Evolutionary conservation across 2,329 filamentous ascomycete genomes (phyloP), one percentile per base, ranked within the genome.

Genomic region (Byssochlamys sp.): DNA sequence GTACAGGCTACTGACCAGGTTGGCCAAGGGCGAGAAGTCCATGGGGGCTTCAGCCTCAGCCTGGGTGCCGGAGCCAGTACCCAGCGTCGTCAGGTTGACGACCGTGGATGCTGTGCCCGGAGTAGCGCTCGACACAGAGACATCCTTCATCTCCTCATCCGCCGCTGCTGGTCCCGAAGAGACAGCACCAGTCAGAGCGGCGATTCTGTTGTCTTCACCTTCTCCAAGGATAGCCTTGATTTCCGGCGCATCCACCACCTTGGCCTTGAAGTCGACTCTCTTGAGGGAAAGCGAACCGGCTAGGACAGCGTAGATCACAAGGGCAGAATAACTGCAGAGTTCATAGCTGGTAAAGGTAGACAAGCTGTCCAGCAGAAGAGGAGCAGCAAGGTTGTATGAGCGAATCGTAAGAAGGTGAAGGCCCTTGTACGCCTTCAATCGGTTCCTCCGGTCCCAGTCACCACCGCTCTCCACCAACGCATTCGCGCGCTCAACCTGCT

Each of bases 311-410:
- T 97, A 99, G 58, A 96, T 86, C 55, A 99, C 94, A 26, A 99
- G 84, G 60, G 85, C 88, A 59, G 91, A 96, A 80, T 99, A 99
- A 64, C 88, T 92, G 85, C 94, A 99, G 54, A 99, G 85, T 76
- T 99, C 94, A 78, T 96, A 96, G 73, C 91, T 96, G 61, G 94
- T 99, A 75, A 99, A 99, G 25, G 94, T 99, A 28, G 92, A 96
- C 64, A 99, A 82, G 70, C 90, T 96, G 80, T 99, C 94, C 69
- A 99, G 90, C 54, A 99, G 87, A 10, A 96, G 84, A 48, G 94
- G 92, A 1, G 94, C 94, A 48, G 91, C 91, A 59, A 90, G 80
- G 73, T 86, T 89, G 80, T 97, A 91, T 60, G 91, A 91, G 66
- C 94, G 91, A 63, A 94, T 84, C 26, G 92, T 97, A 65, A 99